Base-by-base conservation (phyloP, 495 filamentous ascomycete genomes). In the Aspergillus panamensis region DNA sequence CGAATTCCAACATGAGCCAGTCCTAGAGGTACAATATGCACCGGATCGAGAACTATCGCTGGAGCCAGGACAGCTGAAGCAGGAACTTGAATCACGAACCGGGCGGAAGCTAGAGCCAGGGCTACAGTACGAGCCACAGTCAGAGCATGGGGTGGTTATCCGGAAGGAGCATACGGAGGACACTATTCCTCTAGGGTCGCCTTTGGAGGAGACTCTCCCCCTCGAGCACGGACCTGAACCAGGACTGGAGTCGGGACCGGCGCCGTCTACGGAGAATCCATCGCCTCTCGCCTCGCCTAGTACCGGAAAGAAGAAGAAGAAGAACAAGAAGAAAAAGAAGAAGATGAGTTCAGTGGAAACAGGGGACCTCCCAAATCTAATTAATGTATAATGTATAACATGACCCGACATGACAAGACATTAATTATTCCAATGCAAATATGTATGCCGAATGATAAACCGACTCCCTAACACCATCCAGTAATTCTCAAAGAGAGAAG, bases 251-350 rank as follows among this genome's bases (percentile, higher is more conserved):
- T 45, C 42, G 17, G 42, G 42, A 45, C 16, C 42, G 9, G 42
- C 14, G 9, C 19, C 19, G n/a, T 16, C 17, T n/a, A 58, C 16
- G 30, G 33, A 40, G 50, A 52, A 40, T 49, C 56, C 56, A 25
- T 40, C 56, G 31, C 50, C 20, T 8, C 40, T 47, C 25, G 6
- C 20, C 14, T 21, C 16, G 13, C n/a, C n/a, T 10, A 21, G 6
- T 9, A 17, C 42, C 16, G 16, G n/a, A 7, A 45, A 45, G 42
- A 45, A 45, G 42, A 45, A 45, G 42, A 45, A 45, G 42, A 45
- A 45, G 42, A 45, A 45, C 42, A 45, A 45, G 42, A 45, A 45
- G 42, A 45, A 45, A 21, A 45, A 45, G 42, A 45, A 45, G 16
- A 45, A 45, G 42, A 45, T n/a, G 16, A 16, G 19, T 19, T 45